Evolutionary conservation across 1,284 basidiomycete genomes (phyloP).

Genomic region (Trametes pubescens): DNA sequence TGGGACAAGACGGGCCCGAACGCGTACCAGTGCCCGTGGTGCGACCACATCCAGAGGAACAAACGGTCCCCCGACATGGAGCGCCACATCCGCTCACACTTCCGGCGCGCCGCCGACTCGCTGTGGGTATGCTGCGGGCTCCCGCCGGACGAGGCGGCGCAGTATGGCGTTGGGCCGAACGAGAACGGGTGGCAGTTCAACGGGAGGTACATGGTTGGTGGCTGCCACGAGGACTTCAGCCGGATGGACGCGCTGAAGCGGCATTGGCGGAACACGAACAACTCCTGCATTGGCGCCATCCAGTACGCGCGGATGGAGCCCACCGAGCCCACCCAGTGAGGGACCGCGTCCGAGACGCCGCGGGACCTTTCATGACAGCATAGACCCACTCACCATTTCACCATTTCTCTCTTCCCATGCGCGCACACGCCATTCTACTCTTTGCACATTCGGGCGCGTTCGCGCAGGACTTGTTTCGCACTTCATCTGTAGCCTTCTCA

Average conservation of each 20-base stretch:
- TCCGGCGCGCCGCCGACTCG: slow-evolving; percentile 19
- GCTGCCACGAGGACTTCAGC: slow-evolving; percentile 38
- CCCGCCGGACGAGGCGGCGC: slow-evolving; percentile 28
- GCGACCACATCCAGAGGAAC: slow-evolving; percentile 36
- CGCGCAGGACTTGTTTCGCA: slow-evolving; percentile 9
- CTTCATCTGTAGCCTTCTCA: slow-evolving; percentile 10
- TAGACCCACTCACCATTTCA: slow-evolving; percentile 4
- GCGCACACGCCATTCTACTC: not conserved
- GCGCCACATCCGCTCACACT: slow-evolving; percentile 40
- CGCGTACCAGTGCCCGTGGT: slow-evolving; percentile 32
- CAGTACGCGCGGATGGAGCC: slow-evolving; percentile 23
- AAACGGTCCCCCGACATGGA: slow-evolving; percentile 38
- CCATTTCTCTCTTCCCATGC: slow-evolving; percentile 5
- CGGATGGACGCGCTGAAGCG: slow-evolving; percentile 41
- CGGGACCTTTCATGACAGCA: not conserved
- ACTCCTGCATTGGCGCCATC: slow-evolving; percentile 30
- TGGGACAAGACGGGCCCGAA: slow-evolving; percentile 25
- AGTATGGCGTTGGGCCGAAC: slow-evolving; percentile 1
- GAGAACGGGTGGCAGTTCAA: slow-evolving; percentile 25
- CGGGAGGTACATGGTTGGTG: slow-evolving; percentile 34
- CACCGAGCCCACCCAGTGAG: slow-evolving; percentile 15
- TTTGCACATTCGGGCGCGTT: slow-evolving; percentile 3
- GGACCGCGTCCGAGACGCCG: not conserved
- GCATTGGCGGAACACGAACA: slow-evolving; percentile 36
- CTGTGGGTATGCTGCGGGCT: slow-evolving; percentile 40